phyloP scores from a whole-genome alignment of 306 rosid species.

The Inga oerstediana region DNA sequence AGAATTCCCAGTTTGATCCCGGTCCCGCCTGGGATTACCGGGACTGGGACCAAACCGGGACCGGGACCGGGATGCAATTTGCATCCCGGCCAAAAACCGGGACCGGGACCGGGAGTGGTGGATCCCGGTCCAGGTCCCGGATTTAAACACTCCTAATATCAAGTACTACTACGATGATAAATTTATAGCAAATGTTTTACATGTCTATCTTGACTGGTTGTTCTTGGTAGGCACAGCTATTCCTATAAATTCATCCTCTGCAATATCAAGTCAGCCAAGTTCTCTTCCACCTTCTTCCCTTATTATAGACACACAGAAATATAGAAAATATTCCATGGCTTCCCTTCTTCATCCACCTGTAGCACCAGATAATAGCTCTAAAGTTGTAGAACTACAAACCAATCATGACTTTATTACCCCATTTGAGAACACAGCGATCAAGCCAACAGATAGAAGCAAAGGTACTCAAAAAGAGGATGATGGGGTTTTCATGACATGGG shows the following conservation, averaged over 20 bases:
- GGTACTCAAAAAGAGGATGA: not conserved
- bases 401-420: not conserved
- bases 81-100: too few relatives aligned
- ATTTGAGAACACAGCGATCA: not conserved
- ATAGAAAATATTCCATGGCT: not conserved
- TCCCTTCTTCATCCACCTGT: not conserved
- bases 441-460: not conserved
- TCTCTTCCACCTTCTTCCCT: not conserved
- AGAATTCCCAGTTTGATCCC: too few relatives aligned
- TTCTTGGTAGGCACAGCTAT: not conserved
- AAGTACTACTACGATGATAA: not conserved
- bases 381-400: not conserved
- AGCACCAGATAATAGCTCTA: not conserved
- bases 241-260: not conserved
- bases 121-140: too few relatives aligned
- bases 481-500: constrained; percentile 32
- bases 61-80: too few relatives aligned
- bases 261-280: not conserved
- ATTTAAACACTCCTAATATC: too few relatives aligned
- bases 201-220: not conserved
- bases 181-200: not conserved
- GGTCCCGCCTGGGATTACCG: too few relatives aligned
- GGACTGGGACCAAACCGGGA: too few relatives aligned
- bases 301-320: not conserved
- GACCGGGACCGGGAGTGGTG: too few relatives aligned